phyloP scores from a whole-genome alignment of 1,139 yeast species.

The Entelexis paramagnoliae region DNA sequence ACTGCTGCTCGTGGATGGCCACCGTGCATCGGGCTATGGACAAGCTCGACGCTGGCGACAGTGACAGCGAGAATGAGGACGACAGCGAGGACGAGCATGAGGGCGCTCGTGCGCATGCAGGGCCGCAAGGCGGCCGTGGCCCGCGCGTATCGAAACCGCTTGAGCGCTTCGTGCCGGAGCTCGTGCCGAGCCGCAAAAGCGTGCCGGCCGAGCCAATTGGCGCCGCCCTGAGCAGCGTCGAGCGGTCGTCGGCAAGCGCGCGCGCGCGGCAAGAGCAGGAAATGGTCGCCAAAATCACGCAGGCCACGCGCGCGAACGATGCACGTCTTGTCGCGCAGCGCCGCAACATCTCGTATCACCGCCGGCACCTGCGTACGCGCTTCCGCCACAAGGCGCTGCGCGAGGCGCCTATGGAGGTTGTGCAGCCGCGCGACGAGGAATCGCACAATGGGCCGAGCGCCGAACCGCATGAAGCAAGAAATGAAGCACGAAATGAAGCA shows the following conservation, averaged over 20 bases:
- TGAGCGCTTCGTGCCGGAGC: too few species aligned
- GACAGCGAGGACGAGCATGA: too few species aligned
- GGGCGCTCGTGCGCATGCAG: too few species aligned
- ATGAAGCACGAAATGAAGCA: too few species aligned
- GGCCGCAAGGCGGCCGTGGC: too few species aligned
- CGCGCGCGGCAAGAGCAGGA: background rate
- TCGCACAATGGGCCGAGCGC: too few species aligned
- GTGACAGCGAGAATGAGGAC: too few species aligned
- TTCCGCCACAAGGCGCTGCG: background rate
- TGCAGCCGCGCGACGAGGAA: too few species aligned
- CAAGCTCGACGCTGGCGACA: background rate
- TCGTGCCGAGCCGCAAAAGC: too few species aligned
- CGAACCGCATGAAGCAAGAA: too few species aligned
- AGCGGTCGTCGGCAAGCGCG: background rate
- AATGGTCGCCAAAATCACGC: conserved; percentile 5
- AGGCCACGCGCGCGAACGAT: background rate
- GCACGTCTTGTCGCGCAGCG: background rate
- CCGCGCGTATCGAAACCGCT: background rate
- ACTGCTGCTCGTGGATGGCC: conserved; percentile 8
- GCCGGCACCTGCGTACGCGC: background rate
- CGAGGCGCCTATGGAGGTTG: background rate
- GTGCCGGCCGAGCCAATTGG: too few species aligned
- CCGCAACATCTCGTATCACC: background rate
- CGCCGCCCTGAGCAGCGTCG: too few species aligned
- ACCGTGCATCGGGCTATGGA: background rate